Evolutionary conservation across 306 rosid genomes (phyloP).

Genomic region (Gastrolobium villosum): DNA sequence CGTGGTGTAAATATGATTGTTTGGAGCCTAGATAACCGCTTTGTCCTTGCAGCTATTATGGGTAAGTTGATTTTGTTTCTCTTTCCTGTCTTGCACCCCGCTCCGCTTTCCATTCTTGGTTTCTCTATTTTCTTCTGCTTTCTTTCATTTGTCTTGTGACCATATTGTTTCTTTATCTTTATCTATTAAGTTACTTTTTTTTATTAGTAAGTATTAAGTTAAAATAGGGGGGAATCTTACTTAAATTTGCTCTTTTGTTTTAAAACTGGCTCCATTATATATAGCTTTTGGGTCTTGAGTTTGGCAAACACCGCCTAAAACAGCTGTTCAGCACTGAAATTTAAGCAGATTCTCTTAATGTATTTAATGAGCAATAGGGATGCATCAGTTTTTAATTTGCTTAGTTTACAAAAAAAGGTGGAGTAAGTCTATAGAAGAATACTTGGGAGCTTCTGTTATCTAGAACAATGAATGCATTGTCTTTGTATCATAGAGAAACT

Average conservation of each 20-base stretch:
- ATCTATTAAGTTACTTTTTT: constrained; percentile 3
- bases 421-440: constrained; percentile 1
- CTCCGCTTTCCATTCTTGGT: constrained; percentile 3
- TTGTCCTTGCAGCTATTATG: constrained; percentile 99
- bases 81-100: constrained; percentile 23
- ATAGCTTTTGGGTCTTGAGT: not conserved
- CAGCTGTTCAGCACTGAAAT: not conserved
- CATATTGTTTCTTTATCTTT: constrained; percentile 14
- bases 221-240: not conserved
- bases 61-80: constrained; percentile 62
- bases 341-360: not conserved
- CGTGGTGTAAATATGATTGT: constrained; percentile 99
- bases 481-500: constrained; percentile 24
- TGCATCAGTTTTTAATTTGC: not conserved
- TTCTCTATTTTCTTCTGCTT: constrained; percentile 23
- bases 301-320: not conserved
- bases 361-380: constrained; percentile 3
- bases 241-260: not conserved
- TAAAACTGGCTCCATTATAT: not conserved
- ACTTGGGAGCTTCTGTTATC: constrained; percentile 22
- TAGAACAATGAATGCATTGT: not conserved
- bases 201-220: constrained; percentile 14
- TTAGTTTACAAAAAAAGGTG: not conserved
- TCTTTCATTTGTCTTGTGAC: not conserved
- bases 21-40: constrained; percentile 99